phyloP scores from a whole-genome alignment of 2,329 filamentous ascomycete genomes.

The Ophiosphaerella narmari region DNA sequence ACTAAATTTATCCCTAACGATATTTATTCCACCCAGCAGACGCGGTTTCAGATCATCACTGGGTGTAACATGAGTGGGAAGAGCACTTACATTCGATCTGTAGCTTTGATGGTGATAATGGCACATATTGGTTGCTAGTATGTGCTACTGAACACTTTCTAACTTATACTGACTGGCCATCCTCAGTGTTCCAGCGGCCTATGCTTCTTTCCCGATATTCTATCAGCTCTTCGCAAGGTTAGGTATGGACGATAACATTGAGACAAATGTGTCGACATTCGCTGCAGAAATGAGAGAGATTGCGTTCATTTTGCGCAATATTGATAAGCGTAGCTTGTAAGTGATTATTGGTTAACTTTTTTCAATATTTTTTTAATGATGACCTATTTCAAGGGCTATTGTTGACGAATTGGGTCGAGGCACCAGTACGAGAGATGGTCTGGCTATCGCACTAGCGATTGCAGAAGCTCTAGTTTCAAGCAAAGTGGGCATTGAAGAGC shows the following conservation, averaged over 20 bases:
- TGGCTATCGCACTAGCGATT: conserved; percentile 88
- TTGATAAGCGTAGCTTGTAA: conserved; percentile 71
- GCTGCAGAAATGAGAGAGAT: conserved; percentile 95
- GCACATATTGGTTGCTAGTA: conserved; percentile 85
- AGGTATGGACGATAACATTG: conserved; percentile 84
- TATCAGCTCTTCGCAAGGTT: conserved; percentile 86
- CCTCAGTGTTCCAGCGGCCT: conserved; percentile 72
- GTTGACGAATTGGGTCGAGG: conserved; percentile 92
- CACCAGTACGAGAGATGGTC: conserved; percentile 84
- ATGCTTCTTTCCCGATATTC: conserved; percentile 79
- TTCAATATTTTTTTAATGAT: not conserved
- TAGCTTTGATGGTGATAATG: conserved; percentile 88
- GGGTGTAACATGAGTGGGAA: conserved; percentile 98
- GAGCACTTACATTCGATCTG: conserved; percentile 87
- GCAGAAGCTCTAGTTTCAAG: conserved; percentile 85
- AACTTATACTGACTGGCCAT: conserved; percentile 7
- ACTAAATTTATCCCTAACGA: conserved; percentile 84
- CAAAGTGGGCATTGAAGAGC: conserved; percentile 30
- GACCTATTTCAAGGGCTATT: conserved; percentile 57
- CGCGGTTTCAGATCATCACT: conserved; percentile 89
- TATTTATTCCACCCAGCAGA: conserved; percentile 78
- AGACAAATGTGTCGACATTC: conserved; percentile 91
- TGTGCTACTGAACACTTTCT: not conserved
- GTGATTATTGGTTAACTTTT: not conserved
- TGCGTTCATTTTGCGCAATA: conserved; percentile 86